These are phyloP conservation scores for Leptographium galeiforme DNA, from an alignment of 2,329 filamentous ascomycete genomes.

Conservation along the genomic window DNA sequence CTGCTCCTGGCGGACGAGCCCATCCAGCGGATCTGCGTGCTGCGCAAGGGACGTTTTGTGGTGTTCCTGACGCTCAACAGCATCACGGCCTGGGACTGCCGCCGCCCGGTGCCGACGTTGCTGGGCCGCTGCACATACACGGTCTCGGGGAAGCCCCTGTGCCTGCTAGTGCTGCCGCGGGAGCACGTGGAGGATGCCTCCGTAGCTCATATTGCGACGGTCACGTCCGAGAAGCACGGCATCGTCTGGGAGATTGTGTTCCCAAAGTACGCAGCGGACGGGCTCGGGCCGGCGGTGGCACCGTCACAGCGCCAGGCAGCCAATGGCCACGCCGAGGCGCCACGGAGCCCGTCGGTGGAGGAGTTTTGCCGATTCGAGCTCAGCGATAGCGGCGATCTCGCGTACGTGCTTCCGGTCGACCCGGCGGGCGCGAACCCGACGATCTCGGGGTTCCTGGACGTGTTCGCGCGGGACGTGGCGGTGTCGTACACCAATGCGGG, in stretches of 20 bases:
- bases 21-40: conserved; percentile 67
- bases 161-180: conserved; percentile 60
- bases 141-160: conserved; percentile 59
- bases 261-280: conserved; percentile 27
- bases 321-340: conserved; percentile 17
- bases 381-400: conserved; percentile 41
- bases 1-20: conserved; percentile 57
- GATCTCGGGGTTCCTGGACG: conserved; percentile 67
- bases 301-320: not conserved
- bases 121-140: conserved; percentile 46
- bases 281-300: not conserved
- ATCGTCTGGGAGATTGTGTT: conserved; percentile 68
- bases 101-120: conserved; percentile 40
- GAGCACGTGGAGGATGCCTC: conserved; percentile 41
- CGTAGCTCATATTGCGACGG: conserved; percentile 62
- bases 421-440: conserved; percentile 63
- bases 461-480: conserved; percentile 74
- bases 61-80: conserved; percentile 62
- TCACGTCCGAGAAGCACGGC: conserved; percentile 65
- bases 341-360: conserved; percentile 29
- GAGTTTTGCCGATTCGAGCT: conserved; percentile 64
- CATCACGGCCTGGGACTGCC: conserved; percentile 70
- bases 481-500: conserved; percentile 71
- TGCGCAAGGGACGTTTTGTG: conserved; percentile 65
- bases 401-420: conserved; percentile 68